Evolutionary conservation across 352 stramenopile species (phyloP).

Genomic region (Globisporangium heterothallicum): DNA sequence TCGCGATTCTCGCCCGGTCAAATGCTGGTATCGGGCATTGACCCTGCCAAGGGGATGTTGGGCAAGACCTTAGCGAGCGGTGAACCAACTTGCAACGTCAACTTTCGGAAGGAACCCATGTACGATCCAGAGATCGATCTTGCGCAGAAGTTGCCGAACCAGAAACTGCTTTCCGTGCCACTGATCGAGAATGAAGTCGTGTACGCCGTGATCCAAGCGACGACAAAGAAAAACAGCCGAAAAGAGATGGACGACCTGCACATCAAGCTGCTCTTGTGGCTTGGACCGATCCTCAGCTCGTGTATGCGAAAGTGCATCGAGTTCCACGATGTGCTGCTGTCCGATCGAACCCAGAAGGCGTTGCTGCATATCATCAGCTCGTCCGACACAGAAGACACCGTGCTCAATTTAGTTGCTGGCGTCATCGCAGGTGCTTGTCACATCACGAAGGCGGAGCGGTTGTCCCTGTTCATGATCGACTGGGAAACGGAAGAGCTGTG

Average conservation of each 20-base stretch:
- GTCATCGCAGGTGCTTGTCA: conserved; percentile 77
- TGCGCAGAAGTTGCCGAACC: conserved; percentile 38
- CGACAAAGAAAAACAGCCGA: conserved; percentile 28
- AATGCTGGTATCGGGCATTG: conserved; percentile 44
- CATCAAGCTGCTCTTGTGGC: conserved; percentile 70
- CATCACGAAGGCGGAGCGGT: conserved; percentile 73
- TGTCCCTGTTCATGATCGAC: conserved; percentile 81
- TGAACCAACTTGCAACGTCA: conserved; percentile 21
- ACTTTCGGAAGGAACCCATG: conserved; percentile 39
- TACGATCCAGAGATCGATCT: conserved; percentile 75
- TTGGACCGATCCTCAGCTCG: conserved; percentile 74
- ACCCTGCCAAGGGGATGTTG: conserved; percentile 45
- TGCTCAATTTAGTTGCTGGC: conserved; percentile 79
- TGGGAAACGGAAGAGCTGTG: conserved; percentile 81
- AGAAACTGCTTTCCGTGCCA: conserved; percentile 71
- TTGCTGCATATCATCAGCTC: conserved; percentile 84
- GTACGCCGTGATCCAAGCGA: conserved; percentile 73
- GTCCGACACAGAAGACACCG: conserved; percentile 76
- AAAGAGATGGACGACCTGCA: conserved; percentile 58
- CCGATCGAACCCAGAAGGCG: conserved; percentile 78
- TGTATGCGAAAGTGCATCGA: conserved; percentile 86
- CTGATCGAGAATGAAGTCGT: conserved; percentile 69
- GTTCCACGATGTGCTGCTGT: conserved; percentile 77
- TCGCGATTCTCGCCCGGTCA: conserved; percentile 57
- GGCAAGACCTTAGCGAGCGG: conserved; percentile 35